Conservation (phyloP, 805 yeast genomes). For the Cyberlindnera suaveolens region DNA sequence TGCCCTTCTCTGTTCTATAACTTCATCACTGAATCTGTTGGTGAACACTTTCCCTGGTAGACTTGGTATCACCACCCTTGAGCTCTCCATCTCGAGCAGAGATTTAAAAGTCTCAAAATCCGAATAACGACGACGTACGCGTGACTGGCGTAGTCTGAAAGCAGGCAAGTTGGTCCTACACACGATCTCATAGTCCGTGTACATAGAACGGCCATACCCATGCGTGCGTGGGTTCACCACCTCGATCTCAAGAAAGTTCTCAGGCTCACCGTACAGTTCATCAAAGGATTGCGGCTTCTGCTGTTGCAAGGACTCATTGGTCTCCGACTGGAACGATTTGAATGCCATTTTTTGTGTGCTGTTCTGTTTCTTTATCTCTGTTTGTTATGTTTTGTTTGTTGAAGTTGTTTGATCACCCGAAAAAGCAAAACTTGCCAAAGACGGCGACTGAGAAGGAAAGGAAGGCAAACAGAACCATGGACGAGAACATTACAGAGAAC, state of each 20-base stretch:
- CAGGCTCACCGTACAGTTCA: slow-evolving; percentile 91
- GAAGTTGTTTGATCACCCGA: background rate
- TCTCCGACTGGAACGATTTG: slow-evolving; percentile 25
- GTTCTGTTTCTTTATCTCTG: background rate
- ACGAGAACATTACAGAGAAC: slow-evolving; percentile 17
- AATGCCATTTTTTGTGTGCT: slow-evolving; percentile 8
- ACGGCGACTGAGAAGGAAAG: slow-evolving; percentile 25
- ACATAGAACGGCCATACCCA: slow-evolving; percentile 59
- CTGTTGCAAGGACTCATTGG: slow-evolving; percentile 17
- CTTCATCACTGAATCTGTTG: slow-evolving; percentile 66
- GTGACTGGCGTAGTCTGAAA: slow-evolving; percentile 55
- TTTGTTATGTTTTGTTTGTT: background rate
- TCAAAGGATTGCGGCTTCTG: slow-evolving; percentile 50
- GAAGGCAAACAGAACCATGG: slow-evolving; percentile 3
- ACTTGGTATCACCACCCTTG: slow-evolving; percentile 77
- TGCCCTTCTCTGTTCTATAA: slow-evolving; percentile 74
- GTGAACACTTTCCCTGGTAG: slow-evolving; percentile 84
- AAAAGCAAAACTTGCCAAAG: slow-evolving; percentile 1
- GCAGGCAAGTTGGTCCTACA: slow-evolving; percentile 91
- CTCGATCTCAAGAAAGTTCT: slow-evolving; percentile 87
- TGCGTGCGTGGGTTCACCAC: slow-evolving; percentile 78
- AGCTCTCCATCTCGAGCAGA: slow-evolving; percentile 66
- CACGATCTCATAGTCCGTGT: slow-evolving; percentile 86
- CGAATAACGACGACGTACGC: slow-evolving; percentile 80
- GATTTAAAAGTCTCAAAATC: slow-evolving; percentile 82